Evolutionary conservation across 1,284 basidiomycete genomes (phyloP).

Genomic region (Ceratobasidium sp.): DNA sequence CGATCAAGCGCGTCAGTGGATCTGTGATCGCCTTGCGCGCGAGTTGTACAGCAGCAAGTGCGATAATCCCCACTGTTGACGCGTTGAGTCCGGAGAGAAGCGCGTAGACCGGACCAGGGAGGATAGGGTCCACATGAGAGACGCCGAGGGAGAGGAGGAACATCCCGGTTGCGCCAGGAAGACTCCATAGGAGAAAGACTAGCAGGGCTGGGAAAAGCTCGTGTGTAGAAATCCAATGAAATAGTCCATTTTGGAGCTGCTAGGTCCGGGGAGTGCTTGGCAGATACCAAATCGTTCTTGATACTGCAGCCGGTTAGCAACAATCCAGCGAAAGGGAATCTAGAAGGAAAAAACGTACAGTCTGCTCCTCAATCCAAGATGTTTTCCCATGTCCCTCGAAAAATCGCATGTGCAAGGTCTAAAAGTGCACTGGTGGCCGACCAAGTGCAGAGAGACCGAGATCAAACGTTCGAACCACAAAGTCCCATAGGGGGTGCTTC

Average conservation of each 20-base stretch:
- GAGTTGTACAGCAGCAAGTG: slow-evolving; percentile 68
- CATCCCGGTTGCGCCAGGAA: slow-evolving; percentile 68
- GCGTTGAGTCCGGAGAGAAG: slow-evolving; percentile 71
- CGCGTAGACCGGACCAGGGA: slow-evolving; percentile 66
- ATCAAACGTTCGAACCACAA: slow-evolving; percentile 45
- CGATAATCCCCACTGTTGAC: slow-evolving; percentile 70
- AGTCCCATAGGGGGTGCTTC: no score
- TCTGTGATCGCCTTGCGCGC: slow-evolving; percentile 66
- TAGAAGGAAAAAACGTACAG: no score
- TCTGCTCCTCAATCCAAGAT: slow-evolving; percentile 47
- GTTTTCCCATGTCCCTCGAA: slow-evolving; percentile 40
- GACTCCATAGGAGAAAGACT: slow-evolving; percentile 59
- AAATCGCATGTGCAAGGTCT: slow-evolving; percentile 49
- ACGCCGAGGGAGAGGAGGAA: slow-evolving; percentile 66
- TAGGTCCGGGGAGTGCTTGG: slow-evolving; percentile 62
- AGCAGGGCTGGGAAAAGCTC: slow-evolving; percentile 57
- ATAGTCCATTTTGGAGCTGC: slow-evolving; percentile 60
- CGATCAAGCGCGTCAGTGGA: slow-evolving; percentile 62
- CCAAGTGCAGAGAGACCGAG: slow-evolving; percentile 50
- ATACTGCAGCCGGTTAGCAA: slow-evolving; percentile 14
- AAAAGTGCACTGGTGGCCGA: slow-evolving; percentile 50
- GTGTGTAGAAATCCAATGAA: slow-evolving; percentile 57
- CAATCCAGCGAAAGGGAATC: not conserved
- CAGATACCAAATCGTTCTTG: slow-evolving; percentile 61
- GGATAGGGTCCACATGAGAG: slow-evolving; percentile 60